Base-by-base conservation (phyloP, 83 land plant species). In the Thuja plicata region DNA sequence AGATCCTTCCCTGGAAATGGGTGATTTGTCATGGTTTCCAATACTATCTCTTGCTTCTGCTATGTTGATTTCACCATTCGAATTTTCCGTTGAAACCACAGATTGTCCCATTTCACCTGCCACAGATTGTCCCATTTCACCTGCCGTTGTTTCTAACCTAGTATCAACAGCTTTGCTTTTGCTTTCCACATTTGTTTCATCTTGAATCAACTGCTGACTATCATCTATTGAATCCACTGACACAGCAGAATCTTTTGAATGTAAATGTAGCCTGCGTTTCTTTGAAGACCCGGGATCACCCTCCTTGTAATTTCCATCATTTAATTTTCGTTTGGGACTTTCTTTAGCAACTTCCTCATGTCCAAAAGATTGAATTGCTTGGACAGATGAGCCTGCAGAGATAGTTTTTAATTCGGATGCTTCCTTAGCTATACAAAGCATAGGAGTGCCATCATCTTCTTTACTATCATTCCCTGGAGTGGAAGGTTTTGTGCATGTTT, bases 361-460 rank as follows among this genome's bases (percentile, higher is more conserved):
- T 45, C 19, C 85, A n/a, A 46, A 83, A 46, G 16, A 43, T 32
- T 32, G 10, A 76, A 12, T 34, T 32, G 17, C 9, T 62, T 27
- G 40, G 40, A 16, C 45, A 55, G 87, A 30, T 32, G 79, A 73
- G 8, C n/a, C 34, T 60, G 78, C 35, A 16, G 32, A 40, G 5
- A 57, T 27, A 3, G 74, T 38, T 38, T 50, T 41, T 34, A 37
- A 77, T 38, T 54, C 37, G 0, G 15, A 3, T 5, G 13, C 77
- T 87, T 89, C 81, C 37, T 91, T 89, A 88, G 92, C 88, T 81
- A 13, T 54, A 5, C 86, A n/a, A 35, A 79, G 73, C 74, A 89
- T n/a, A 10, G 88, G 80, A 52, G 88, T 27, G 71, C 95, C 97
- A 19, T 95, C 97, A 27, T 97, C 99, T 71, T 94, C 98, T 52